Evolutionary conservation across 2,329 filamentous ascomycete species (phyloP).

Genomic region (Xylariaceae sp.): DNA sequence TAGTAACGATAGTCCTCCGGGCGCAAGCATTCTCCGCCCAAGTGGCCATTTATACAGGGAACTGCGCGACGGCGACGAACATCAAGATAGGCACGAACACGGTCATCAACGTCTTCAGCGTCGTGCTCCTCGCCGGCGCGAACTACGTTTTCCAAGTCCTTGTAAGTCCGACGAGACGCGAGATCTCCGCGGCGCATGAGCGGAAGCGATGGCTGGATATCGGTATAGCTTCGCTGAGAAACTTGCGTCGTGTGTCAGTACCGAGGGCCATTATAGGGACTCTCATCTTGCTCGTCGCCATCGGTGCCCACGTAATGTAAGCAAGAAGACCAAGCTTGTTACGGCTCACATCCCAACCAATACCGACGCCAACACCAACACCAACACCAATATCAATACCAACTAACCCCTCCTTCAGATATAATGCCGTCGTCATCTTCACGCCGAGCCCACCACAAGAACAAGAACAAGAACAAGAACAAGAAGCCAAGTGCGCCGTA

Average conservation of each 20-base stretch:
- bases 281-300: constrained; percentile 38
- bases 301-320: constrained; percentile 47
- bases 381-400: constrained; percentile 6
- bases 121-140: constrained; percentile 42
- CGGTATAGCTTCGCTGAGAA: constrained; percentile 48
- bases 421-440: constrained; percentile 47
- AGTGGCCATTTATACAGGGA: constrained; percentile 36
- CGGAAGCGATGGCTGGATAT: constrained; percentile 47
- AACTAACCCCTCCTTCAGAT: constrained; percentile 31
- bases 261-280: constrained; percentile 36
- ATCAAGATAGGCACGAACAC: constrained; percentile 41
- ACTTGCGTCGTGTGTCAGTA: constrained; percentile 40
- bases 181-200: constrained; percentile 43
- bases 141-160: constrained; percentile 53
- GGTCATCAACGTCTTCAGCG: constrained; percentile 39
- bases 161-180: constrained; percentile 46
- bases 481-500: constrained; percentile 35
- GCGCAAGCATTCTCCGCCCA: constrained; percentile 33
- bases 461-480: too few species aligned
- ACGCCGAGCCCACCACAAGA: constrained; percentile 28
- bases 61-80: constrained; percentile 33
- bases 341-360: constrained; percentile 1
- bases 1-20: constrained; percentile 35
- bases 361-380: not conserved
- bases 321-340: constrained; percentile 17